These are phyloP conservation scores for Aplosporella prunicola DNA, from an alignment of 2,329 filamentous ascomycete genomes.

Conservation along the genomic window DNA sequence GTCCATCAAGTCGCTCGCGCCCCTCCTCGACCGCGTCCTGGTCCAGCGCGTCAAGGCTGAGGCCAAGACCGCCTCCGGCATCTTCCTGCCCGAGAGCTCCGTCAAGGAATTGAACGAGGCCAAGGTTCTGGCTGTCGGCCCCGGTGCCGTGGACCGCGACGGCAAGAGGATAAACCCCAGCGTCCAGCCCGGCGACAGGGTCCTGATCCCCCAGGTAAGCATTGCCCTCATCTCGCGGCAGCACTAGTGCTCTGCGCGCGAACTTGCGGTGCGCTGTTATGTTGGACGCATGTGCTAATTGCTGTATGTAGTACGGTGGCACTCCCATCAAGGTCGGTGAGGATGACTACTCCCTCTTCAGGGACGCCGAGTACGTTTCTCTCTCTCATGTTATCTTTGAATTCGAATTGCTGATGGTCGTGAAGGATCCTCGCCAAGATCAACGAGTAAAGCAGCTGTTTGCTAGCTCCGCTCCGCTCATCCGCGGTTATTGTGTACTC, in stretches of 20 bases:
- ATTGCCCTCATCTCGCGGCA: constrained; percentile 2
- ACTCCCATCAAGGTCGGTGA: constrained; percentile 95
- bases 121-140: constrained; percentile 89
- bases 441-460: constrained; percentile 64
- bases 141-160: constrained; percentile 76
- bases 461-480: neutral
- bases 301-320: constrained; percentile 67
- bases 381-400: neutral
- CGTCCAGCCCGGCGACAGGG: constrained; percentile 76
- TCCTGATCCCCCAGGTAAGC: constrained; percentile 87
- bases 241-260: constrained; percentile 5
- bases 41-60: constrained; percentile 98
- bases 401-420: constrained; percentile 7
- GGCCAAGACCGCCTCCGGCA: constrained; percentile 88
- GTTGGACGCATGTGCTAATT: neutral
- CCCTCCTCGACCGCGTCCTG: constrained; percentile 94
- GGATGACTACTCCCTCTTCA: constrained; percentile 91
- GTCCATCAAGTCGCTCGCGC: constrained; percentile 88
- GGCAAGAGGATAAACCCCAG: constrained; percentile 81
- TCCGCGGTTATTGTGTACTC: constrained; percentile 3
- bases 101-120: constrained; percentile 99
- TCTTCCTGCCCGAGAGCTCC: constrained; percentile 93
- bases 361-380: constrained; percentile 85
- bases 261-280: constrained; percentile 18
- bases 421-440: constrained; percentile 93